Percentiles rank a stretch among this genome's conserved stretches.
Evolutionary conservation across 2,329 filamentous ascomycete species (phyloP).

Genomic region (Escovopsis sp.): DNA sequence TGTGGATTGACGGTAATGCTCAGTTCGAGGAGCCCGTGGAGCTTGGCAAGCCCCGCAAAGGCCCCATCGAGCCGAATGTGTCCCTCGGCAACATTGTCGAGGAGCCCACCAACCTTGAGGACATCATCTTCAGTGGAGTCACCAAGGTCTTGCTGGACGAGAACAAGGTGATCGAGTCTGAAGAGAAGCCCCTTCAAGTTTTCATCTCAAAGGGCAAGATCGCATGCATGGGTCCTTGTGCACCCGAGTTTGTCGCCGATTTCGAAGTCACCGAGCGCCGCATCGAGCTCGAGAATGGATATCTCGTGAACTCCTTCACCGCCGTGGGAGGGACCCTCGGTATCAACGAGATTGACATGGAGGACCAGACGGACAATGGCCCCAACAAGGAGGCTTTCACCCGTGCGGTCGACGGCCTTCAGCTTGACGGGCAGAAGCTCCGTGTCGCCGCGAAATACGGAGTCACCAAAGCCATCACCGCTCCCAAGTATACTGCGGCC

Average conservation of each 20-base stretch:
- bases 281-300: slow-evolving; percentile 40
- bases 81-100: slow-evolving; percentile 27
- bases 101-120: slow-evolving; percentile 21
- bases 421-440: slow-evolving; percentile 41
- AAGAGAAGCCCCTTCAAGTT: slow-evolving; percentile 28
- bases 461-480: slow-evolving; percentile 43
- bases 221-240: slow-evolving; percentile 40
- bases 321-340: slow-evolving; percentile 47
- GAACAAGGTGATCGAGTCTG: slow-evolving; percentile 20
- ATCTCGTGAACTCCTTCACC: slow-evolving; percentile 45
- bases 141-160: slow-evolving; percentile 34
- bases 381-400: slow-evolving; percentile 33
- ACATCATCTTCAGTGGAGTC: slow-evolving; percentile 43
- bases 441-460: slow-evolving; percentile 37
- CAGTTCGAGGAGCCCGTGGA: slow-evolving; percentile 39
- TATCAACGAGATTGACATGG: slow-evolving; percentile 47
- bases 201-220: slow-evolving; percentile 39
- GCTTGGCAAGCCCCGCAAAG: slow-evolving; percentile 32
- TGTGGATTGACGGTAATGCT: slow-evolving; percentile 47
- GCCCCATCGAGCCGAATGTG: slow-evolving; percentile 24
- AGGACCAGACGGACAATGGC: slow-evolving; percentile 39
- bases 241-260: slow-evolving; percentile 25
- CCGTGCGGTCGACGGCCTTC: slow-evolving; percentile 42
- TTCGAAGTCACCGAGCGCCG: slow-evolving; percentile 21
- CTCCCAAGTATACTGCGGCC: slow-evolving; percentile 30